Evolutionary conservation across 768 basidiomycete species (phyloP), one percentile per base, ranked within the genome.

Genomic region (Chalciporus sphaerocephalus): DNA sequence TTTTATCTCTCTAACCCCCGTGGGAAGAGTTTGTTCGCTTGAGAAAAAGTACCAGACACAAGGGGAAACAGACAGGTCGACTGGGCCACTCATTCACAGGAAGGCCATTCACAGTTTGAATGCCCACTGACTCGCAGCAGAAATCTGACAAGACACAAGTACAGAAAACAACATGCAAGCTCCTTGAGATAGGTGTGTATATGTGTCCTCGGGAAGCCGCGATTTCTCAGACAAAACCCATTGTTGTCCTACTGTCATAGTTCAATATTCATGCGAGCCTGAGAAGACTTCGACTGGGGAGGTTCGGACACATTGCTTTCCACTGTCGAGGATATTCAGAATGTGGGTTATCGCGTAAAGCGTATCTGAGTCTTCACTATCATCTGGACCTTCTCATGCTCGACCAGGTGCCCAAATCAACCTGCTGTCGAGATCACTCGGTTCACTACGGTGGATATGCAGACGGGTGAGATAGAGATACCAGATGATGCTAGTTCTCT

Each of bases 361-460:
- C n/a, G n/a, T n/a, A n/a, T n/a, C n/a, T n/a, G n/a, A n/a, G n/a
- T 33, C 22, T 57, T 53, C 8, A 9, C 23, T 12, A 16, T n/a
- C 30, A 6, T n/a, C 27, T 28, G 25, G 15, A 40, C 16, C 16
- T 20, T 23, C 48, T 58, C 34, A 56, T 47, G 36, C 21, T 17
- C 12, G 8, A 28, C 46, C 53, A 92, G 90, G 52, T 92, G 90
- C 61, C 72, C 74, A 38, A 73, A 75, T 17, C 65, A 67, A 40
- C 79, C 88, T 39, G 81, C 83, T 9, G 70, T 87, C 11, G 89
- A 92, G 65, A 73, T 89, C 24, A 89, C 87, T 8, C 74, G 70
- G 34, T 59, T 74, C n/a, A 64, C 76, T 23, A 63, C 70, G 8
- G 64, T 85, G 36, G 69, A 83, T 47, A 46, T 68, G 40, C 51